A percentile compares a stretch with the other conserved stretches of the same genome.
Evolutionary conservation across 305 asterid genomes (phyloP).

Genomic region (Withania somnifera): DNA sequence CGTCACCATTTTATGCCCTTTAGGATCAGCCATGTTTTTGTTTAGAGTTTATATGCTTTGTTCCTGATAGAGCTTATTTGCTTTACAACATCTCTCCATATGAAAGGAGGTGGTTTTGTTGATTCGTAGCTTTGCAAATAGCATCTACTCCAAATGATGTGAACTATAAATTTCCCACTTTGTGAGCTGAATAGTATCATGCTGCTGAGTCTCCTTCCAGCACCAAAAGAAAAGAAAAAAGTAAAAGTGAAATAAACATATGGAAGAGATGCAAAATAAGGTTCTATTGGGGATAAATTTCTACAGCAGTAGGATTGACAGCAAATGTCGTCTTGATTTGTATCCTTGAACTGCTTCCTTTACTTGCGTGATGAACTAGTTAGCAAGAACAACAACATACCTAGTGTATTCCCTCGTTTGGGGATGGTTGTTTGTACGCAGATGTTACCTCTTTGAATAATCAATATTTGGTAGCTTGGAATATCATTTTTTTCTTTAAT

Average conservation of each 20-base stretch:
- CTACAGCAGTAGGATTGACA: neutral
- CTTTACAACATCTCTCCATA: neutral
- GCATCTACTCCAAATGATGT: neutral
- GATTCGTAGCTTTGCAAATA: neutral
- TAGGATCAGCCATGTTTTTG: neutral
- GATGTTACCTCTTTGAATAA: neutral
- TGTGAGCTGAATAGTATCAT: neutral
- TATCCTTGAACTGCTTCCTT: neutral
- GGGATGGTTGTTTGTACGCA: no score
- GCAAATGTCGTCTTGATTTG: neutral
- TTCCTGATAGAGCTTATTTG: neutral
- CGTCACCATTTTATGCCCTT: no score
- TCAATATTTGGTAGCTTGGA: neutral
- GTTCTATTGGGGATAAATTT: neutral
- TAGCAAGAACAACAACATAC: neutral
- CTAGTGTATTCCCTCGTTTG: no score
- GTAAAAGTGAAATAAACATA: neutral
- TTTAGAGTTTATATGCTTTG: neutral
- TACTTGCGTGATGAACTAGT: neutral
- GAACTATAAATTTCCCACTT: neutral
- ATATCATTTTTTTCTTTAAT: neutral
- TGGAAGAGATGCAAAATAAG: neutral
- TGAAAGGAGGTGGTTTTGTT: neutral
- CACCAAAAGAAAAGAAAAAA: neutral
- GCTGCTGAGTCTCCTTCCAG: neutral